These are phyloP conservation scores for Pythium utonaiense DNA, from an alignment of 352 stramenopile genomes.

Conservation along the genomic window DNA sequence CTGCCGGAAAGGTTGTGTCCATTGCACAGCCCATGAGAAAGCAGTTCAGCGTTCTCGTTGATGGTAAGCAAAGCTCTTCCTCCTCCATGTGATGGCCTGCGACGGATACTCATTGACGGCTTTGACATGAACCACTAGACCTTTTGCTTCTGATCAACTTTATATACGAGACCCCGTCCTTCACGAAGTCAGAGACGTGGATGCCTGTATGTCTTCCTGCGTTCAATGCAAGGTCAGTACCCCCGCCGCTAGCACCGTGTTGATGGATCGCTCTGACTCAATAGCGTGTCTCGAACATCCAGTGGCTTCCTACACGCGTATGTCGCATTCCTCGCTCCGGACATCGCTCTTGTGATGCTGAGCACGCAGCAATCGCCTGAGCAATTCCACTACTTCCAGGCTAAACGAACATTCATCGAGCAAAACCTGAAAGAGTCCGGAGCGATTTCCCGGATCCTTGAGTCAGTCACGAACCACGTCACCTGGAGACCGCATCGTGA, in stretches of 20 bases:
- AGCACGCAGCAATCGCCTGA: slow-evolving; percentile 66
- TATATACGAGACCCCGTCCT: slow-evolving; percentile 63
- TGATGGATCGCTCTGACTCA: too few relatives aligned
- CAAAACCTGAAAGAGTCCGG: slow-evolving; percentile 36
- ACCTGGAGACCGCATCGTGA: slow-evolving; percentile 53
- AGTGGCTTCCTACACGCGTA: slow-evolving; percentile 77
- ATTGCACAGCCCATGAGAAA: slow-evolving; percentile 53
- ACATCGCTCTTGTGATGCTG: slow-evolving; percentile 60
- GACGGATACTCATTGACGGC: background rate
- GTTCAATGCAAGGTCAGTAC: slow-evolving; percentile 55
- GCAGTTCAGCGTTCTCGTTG: slow-evolving; percentile 60
- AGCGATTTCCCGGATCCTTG: slow-evolving; percentile 38
- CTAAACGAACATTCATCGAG: slow-evolving; percentile 43
- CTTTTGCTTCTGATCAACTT: slow-evolving; percentile 67
- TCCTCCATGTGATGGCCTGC: background rate
- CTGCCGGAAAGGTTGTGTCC: slow-evolving; percentile 45
- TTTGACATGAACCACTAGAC: slow-evolving; percentile 30
- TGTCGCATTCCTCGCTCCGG: slow-evolving; percentile 52
- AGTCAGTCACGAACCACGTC: slow-evolving; percentile 24
- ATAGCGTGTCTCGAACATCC: background rate
- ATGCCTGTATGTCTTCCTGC: slow-evolving; percentile 61
- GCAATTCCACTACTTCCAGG: slow-evolving; percentile 71
- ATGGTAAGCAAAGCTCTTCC: slow-evolving; percentile 32
- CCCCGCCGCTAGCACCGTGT: background rate
- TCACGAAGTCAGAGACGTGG: slow-evolving; percentile 65